These are phyloP conservation scores for Sugiyamaella lignohabitans DNA, from an alignment of 805 yeast genomes.

Conservation along the genomic window DNA sequence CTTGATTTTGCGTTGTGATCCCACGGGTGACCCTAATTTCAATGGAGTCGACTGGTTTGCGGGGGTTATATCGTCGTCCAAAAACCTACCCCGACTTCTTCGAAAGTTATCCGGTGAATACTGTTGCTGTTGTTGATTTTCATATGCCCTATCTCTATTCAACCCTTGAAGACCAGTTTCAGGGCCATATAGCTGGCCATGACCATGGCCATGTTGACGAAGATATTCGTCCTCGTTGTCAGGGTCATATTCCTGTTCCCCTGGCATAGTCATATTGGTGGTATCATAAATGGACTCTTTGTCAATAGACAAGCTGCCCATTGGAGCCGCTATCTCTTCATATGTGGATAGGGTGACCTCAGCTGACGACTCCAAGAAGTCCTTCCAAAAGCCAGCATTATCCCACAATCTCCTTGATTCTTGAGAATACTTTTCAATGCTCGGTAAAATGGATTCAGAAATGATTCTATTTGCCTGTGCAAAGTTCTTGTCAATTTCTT, in stretches of 20 bases:
- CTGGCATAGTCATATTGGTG: too few species aligned
- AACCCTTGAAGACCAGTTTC: too few species aligned
- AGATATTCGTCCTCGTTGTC: too few species aligned
- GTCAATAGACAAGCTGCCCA: constrained; percentile 8
- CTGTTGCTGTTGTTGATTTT: too few species aligned
- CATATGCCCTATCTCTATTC: too few species aligned
- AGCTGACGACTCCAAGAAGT: constrained; percentile 69
- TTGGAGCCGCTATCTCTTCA: constrained; percentile 33
- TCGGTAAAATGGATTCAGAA: constrained; percentile 61
- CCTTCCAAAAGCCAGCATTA: constrained; percentile 57
- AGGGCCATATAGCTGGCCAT: too few species aligned
- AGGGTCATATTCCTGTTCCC: too few species aligned
- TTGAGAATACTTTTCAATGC: constrained; percentile 51
- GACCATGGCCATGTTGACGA: too few species aligned
- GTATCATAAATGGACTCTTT: constrained; percentile 11
- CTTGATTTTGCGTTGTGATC: constrained; percentile 2
- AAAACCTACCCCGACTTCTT: background rate
- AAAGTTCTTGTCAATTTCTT: constrained; percentile 71
- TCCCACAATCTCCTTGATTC: constrained; percentile 58
- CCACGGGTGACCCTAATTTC: background rate
- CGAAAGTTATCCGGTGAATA: background rate
- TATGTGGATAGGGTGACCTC: constrained; percentile 53
- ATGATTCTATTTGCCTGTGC: constrained; percentile 61
- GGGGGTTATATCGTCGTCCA: background rate
- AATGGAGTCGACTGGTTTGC: constrained; percentile 6